A percentile compares a stretch with the other conserved stretches of the same genome.
Conservation (phyloP, 352 stramenopile genomes). For the Phytophthora quininea region DNA sequence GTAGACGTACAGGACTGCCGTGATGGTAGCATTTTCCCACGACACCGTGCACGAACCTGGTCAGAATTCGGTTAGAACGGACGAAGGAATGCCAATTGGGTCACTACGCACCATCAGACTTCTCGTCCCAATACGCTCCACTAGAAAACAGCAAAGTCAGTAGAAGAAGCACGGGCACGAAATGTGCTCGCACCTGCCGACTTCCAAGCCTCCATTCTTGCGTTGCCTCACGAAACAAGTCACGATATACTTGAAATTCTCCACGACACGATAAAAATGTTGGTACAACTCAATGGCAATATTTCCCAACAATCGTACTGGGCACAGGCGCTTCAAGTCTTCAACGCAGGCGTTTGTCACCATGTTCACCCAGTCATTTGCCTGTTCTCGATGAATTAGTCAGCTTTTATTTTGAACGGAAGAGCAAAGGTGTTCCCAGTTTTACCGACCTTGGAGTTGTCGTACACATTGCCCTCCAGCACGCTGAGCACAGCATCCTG, state of each 20-base stretch:
- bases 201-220: constrained; percentile 67
- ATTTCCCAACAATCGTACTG: constrained; percentile 31
- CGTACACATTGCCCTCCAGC: constrained; percentile 79
- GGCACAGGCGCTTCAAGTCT: constrained; percentile 67
- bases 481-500: constrained; percentile 74
- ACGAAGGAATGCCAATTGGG: too few relatives aligned
- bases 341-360: constrained; percentile 73
- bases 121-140: constrained; percentile 75
- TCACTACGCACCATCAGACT: constrained; percentile 55
- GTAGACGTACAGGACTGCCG: constrained; percentile 71
- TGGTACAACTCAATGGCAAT: too few relatives aligned
- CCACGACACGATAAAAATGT: background rate
- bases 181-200: constrained; percentile 42
- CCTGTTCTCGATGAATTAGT: constrained; percentile 23
- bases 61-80: too few relatives aligned
- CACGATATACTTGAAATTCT: constrained; percentile 90
- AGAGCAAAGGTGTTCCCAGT: background rate
- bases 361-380: constrained; percentile 73
- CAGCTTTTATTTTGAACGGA: background rate
- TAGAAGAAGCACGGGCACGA: background rate
- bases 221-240: constrained; percentile 72
- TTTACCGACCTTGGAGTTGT: constrained; percentile 65
- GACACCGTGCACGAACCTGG: constrained; percentile 71
- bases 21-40: constrained; percentile 80
- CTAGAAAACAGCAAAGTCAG: constrained; percentile 22